These are phyloP conservation scores for Retiboletus flavoniger DNA, from an alignment of 1,284 basidiomycete genomes.

Conservation along the genomic window DNA sequence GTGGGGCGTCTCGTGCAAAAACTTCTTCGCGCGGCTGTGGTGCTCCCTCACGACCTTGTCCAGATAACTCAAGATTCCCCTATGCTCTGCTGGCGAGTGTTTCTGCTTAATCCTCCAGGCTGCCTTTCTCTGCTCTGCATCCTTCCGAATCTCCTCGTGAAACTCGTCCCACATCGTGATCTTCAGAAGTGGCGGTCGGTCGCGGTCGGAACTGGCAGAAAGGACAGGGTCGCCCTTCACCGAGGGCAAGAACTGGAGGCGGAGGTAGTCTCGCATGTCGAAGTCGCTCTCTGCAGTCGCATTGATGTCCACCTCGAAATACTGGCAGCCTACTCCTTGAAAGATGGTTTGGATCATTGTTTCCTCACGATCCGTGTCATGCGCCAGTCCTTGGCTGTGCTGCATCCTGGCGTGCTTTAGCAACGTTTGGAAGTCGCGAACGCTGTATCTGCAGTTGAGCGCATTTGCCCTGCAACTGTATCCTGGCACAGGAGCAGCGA, in stretches of 20 bases:
- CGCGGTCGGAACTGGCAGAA: neutral
- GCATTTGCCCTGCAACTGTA: neutral
- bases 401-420: neutral
- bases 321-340: neutral
- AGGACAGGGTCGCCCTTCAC: neutral
- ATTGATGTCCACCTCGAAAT: conserved; percentile 5
- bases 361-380: neutral
- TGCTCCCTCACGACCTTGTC: neutral
- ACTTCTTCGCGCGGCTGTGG: neutral
- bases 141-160: neutral
- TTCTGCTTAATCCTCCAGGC: neutral
- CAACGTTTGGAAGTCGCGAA: neutral
- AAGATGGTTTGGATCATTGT: conserved; percentile 6
- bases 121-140: neutral
- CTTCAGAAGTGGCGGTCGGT: neutral
- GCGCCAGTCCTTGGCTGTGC: neutral
- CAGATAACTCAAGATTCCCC: neutral
- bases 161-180: neutral
- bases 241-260: too few species aligned
- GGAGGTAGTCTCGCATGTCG: neutral
- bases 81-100: neutral
- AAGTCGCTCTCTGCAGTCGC: neutral
- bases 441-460: conserved; percentile 4
- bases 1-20: neutral
- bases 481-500: neutral